Evolutionary conservation across 2,329 filamentous ascomycete species (phyloP).

Genomic region (Coleophoma crateriformis): DNA sequence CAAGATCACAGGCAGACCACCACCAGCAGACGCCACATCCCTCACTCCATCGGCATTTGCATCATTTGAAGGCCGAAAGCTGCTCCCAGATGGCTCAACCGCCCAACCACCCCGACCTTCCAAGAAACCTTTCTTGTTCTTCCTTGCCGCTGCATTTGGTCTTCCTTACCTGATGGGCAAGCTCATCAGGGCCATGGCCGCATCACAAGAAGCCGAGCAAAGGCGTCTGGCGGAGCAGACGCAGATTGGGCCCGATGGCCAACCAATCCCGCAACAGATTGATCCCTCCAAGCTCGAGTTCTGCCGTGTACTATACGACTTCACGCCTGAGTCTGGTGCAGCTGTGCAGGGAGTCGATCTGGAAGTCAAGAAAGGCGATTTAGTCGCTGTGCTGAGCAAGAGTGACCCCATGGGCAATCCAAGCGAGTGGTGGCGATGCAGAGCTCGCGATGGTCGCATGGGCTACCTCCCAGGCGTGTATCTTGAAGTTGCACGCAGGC

Average conservation of each 20-base stretch:
- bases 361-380: constrained; percentile 87
- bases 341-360: constrained; percentile 72
- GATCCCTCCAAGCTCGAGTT: constrained; percentile 94
- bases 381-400: constrained; percentile 91
- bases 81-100: constrained; percentile 55
- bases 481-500: constrained; percentile 65
- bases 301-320: constrained; percentile 92
- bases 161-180: constrained; percentile 97
- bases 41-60: constrained; percentile 91
- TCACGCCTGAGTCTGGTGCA: constrained; percentile 70
- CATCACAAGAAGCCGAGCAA: constrained; percentile 74
- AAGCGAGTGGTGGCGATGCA: constrained; percentile 96
- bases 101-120: constrained; percentile 66
- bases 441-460: constrained; percentile 81
- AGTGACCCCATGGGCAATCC: constrained; percentile 86
- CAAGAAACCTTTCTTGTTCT: constrained; percentile 94
- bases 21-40: constrained; percentile 78
- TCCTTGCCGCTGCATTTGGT: constrained; percentile 89
- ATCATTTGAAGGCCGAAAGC: constrained; percentile 69
- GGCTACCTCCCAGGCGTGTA: constrained; percentile 92
- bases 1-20: constrained; percentile 86
- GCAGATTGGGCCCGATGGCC: constrained; percentile 43
- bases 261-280: constrained; percentile 45
- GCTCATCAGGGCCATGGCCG: constrained; percentile 79
- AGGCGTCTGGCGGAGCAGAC: constrained; percentile 47